Evolutionary conservation across 148 eudicot genomes (phyloP), one percentile per base, ranked within the genome.

Genomic region (Rhododendron ovatum): DNA sequence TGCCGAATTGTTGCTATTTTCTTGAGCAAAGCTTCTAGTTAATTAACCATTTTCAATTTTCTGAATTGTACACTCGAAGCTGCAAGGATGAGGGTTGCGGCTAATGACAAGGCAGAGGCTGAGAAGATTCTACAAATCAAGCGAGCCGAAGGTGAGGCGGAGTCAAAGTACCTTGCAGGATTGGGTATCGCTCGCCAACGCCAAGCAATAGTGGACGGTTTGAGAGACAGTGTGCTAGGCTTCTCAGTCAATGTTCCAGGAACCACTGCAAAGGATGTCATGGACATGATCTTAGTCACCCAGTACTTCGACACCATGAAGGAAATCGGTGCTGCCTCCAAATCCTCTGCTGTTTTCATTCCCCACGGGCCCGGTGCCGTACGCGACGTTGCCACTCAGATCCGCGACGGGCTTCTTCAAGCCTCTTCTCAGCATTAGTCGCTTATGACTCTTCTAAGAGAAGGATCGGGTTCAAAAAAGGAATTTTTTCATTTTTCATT

Each of bases 331-430:
- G 88, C 90, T 8, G 61, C 85, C 39, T 80, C 88, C 45, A 89
- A 89, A 51, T 86, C 90, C 43, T 87, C 87, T 9, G 80, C 89
- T 18, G 83, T 89, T 26, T 89, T 89, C 80, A 76, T 89, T 51
- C 90, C 90, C 11, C 90, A 89, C 39, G 89, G 87, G 12, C 89
- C 89, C 1, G 91, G 91, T 35, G 89, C 89, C 47, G 91, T 89
- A 33, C 75, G 77, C 4, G 91, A 89, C 14, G 83, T 89, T 43
- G 91, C 89, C 22, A 11, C 87, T 17, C 91, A 89, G 83, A 87
- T 89, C 59, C 89, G 87, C 4, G 88, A 91, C 30, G 94, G 94
- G 26, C 86, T 87, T 37, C 90, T 89, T 48, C 88, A 89, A 65
- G 88, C 84, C 8, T 82, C 71, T 63, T 8, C 89, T 33, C 28